These are phyloP conservation scores for Pedinophyceae sp. DNA, from an alignment of 139 green algal species.

Conservation along the genomic window DNA sequence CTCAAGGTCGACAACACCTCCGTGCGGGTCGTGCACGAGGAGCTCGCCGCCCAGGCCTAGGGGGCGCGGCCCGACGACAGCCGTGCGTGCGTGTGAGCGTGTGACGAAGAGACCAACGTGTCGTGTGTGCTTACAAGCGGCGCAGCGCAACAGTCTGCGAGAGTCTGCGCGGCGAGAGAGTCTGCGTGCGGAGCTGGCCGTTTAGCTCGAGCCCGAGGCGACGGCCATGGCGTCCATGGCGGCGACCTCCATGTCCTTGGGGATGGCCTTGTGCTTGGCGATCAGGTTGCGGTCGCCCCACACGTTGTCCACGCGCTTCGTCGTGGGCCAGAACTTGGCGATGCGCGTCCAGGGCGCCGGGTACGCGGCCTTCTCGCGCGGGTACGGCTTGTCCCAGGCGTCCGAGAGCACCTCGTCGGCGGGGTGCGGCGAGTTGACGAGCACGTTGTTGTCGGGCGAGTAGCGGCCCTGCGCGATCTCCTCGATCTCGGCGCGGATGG, in stretches of 20 bases:
- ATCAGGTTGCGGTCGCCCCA: slow-evolving; percentile 88
- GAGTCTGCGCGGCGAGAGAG: too few relatives aligned
- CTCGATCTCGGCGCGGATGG: slow-evolving; percentile 79
- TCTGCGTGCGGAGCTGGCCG: too few relatives aligned
- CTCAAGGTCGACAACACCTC: background rate
- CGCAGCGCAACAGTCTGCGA: too few relatives aligned
- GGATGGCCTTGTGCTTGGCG: slow-evolving; percentile 9
- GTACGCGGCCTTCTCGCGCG: slow-evolving; percentile 77
- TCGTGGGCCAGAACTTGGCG: slow-evolving; percentile 97
- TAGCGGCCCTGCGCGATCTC: slow-evolving; percentile 61
- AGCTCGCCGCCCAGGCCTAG: too few relatives aligned
- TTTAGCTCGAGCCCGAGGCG: too few relatives aligned
- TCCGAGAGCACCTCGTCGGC: slow-evolving; percentile 51
- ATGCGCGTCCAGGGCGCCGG: slow-evolving; percentile 69
- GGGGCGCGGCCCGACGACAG: too few relatives aligned
- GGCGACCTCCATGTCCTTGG: too few relatives aligned
- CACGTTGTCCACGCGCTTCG: slow-evolving; percentile 88
- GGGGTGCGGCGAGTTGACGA: slow-evolving; percentile 88
- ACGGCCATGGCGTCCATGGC: too few relatives aligned
- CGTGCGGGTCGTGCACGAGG: background rate
- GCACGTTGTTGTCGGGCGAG: slow-evolving; percentile 69
- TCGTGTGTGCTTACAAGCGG: too few relatives aligned
- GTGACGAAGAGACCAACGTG: too few relatives aligned
- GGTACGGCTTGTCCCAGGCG: slow-evolving; percentile 83
- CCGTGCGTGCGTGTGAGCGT: too few relatives aligned